Evolutionary conservation across 2,329 filamentous ascomycete species (phyloP), one percentile per base, ranked within the genome.

Genomic region (Colletotrichum neosansevieriae): DNA sequence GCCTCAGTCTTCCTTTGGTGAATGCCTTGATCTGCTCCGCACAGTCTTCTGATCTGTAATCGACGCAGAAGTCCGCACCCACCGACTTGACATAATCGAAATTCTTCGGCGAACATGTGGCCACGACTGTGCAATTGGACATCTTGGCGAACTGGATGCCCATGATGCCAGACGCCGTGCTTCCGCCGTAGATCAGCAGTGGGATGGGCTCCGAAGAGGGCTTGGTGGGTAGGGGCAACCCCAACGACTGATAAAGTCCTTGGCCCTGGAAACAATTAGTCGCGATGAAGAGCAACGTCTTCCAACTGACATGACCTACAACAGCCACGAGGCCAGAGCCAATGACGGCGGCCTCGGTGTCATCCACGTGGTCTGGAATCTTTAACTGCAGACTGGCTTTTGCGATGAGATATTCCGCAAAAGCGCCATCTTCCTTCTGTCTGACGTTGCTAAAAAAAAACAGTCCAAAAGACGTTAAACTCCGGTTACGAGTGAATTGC

Each of bases 111-210:
- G 82, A 82, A 7, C 77, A 73, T 1, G 81, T 83, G 0, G 81
- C 74, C 6, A 81, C 74, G 6, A 84, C 80, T 6, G 70, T 76
- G 47, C 78, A 78, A 11, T 79, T 81, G 7, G 79, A 80, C 32
- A 78, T 73, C 69, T 79, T 81, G 60, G 81, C 82, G 70, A 74
- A 81, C 71, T 84, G 82, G 69, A 85, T 82, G 5, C 76, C 82
- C 63, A 87, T 84, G 53, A 88, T 84, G 74, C 83, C 85, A 0
- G 87, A 87, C 2, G 86, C 86, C 7, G 84, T 89, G 75, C 85
- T 84, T n/a, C 81, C 82, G 38, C 82, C 83, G 61, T 84, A 83
- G 67, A 84, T 83, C 17, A 85, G 71, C 36, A 85, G 72, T 0
- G 81, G 76, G 47, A 79, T 73, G 44, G 79, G 74, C 10, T 79